Conservation (phyloP, 495 filamentous ascomycete species). For the Lophiostoma macrostomum region DNA sequence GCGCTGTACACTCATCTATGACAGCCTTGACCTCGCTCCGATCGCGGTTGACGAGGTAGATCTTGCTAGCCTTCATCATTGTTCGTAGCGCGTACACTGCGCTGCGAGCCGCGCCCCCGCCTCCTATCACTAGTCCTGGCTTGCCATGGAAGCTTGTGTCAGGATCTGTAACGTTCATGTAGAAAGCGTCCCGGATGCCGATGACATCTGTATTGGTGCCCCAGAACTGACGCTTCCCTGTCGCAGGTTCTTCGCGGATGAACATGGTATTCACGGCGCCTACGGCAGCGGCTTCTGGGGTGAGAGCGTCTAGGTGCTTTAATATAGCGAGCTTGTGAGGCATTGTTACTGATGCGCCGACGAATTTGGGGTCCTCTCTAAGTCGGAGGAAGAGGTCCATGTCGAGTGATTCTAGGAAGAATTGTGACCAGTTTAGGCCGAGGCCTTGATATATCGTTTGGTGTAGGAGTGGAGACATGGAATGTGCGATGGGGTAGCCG, state of each 20-base stretch:
- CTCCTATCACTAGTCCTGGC: slow-evolving; percentile 62
- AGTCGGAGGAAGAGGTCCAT: slow-evolving; percentile 53
- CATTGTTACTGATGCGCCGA: slow-evolving; percentile 68
- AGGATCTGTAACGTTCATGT: slow-evolving; percentile 53
- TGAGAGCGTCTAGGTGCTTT: slow-evolving; percentile 63
- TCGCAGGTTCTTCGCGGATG: slow-evolving; percentile 45
- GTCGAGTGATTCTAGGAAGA: slow-evolving; percentile 53
- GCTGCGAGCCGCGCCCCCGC: slow-evolving; percentile 66
- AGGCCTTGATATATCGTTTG: slow-evolving; percentile 59
- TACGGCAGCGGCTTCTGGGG: slow-evolving; percentile 62
- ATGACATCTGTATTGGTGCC: slow-evolving; percentile 77
- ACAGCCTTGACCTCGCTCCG: slow-evolving; percentile 60
- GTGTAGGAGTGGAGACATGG: slow-evolving; percentile 69
- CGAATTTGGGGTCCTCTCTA: slow-evolving; percentile 50
- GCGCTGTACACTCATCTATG: slow-evolving; percentile 52
- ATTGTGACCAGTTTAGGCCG: slow-evolving; percentile 59
- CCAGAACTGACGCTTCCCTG: slow-evolving; percentile 49
- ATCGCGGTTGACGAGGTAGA: slow-evolving; percentile 72
- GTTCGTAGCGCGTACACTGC: slow-evolving; percentile 67
- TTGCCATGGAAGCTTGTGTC: slow-evolving; percentile 49
- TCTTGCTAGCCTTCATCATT: slow-evolving; percentile 59
- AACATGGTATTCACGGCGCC: slow-evolving; percentile 76
- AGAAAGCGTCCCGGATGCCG: slow-evolving; percentile 66
- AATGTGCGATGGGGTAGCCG: slow-evolving; percentile 61
- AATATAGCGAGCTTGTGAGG: slow-evolving; percentile 71